A percentile compares a stretch with the other conserved stretches of the same genome.
Conservation (phyloP, 2,329 filamentous ascomycete genomes). For the Ascochyta fabae region DNA sequence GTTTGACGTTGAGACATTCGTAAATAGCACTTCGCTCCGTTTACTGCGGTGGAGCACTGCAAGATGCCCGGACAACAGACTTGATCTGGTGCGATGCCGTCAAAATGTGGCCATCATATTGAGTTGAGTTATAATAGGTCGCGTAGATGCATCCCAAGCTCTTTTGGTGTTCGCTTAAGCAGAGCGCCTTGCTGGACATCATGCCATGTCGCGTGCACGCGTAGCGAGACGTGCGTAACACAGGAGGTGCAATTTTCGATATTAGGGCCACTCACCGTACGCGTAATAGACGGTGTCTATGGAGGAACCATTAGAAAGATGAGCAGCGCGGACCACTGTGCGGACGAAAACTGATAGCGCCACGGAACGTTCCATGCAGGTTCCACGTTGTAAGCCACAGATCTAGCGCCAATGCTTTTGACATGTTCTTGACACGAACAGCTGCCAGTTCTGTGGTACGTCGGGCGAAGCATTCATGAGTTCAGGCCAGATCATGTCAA, state of each 20-base stretch:
- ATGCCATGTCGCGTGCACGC: constrained; percentile 5
- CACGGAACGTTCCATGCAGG: constrained; percentile 15
- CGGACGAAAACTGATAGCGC: background rate
- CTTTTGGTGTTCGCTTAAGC: constrained; percentile 5
- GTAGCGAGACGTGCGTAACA: constrained; percentile 1
- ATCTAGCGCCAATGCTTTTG: constrained; percentile 12
- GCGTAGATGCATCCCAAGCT: background rate
- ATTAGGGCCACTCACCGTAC: background rate
- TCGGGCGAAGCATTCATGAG: background rate
- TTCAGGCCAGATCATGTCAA: constrained; percentile 1
- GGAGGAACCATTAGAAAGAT: background rate
- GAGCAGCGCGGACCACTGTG: background rate
- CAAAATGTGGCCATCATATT: background rate
- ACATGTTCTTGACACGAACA: constrained; percentile 11
- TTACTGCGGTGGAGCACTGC: background rate
- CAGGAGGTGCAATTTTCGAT: background rate
- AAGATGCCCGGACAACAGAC: background rate
- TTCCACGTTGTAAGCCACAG: constrained; percentile 16
- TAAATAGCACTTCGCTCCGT: background rate
- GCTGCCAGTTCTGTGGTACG: constrained; percentile 3
- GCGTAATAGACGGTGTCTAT: background rate
- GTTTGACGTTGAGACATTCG: constrained; percentile 1
- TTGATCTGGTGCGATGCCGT: background rate
- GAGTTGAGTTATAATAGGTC: constrained; percentile 3
- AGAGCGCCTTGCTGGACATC: background rate